Conservation (phyloP, 148 eudicot genomes). For the Nepenthes mirabilis region DNA sequence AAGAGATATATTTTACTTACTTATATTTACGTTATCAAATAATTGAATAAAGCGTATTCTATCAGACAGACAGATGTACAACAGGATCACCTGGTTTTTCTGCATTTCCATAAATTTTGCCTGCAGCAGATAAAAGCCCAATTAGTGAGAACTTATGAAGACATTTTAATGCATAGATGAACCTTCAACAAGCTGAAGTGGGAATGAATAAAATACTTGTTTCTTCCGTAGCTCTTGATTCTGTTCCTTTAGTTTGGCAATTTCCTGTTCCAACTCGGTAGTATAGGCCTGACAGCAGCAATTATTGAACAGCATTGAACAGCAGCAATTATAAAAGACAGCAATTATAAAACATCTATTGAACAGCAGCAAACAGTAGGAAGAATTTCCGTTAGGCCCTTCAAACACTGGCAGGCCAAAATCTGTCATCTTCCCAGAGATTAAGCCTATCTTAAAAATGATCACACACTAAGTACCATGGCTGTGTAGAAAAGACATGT, state of each 20-base stretch:
- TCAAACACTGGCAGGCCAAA: not conserved
- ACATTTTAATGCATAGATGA: not conserved
- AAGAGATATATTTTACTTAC: too few species aligned
- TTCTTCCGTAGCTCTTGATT: constrained; percentile 52
- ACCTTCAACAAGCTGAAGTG: not conserved
- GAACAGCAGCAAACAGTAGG: not conserved
- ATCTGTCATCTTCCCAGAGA: not conserved
- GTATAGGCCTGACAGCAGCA: constrained; percentile 55
- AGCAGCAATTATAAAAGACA: not conserved
- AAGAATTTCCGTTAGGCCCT: not conserved
- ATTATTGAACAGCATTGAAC: too few species aligned
- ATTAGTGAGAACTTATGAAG: not conserved
- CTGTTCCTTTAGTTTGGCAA: constrained; percentile 70
- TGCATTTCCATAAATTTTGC: constrained; percentile 64
- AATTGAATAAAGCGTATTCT: too few species aligned
- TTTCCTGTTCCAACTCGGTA: constrained; percentile 81
- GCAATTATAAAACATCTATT: not conserved
- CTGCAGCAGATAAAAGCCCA: constrained; percentile 29
- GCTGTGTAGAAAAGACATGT: too few species aligned
- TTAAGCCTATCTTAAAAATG: too few species aligned
- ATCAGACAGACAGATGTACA: too few species aligned
- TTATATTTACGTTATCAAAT: too few species aligned
- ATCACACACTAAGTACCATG: too few species aligned
- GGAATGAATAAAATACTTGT: constrained; percentile 28
- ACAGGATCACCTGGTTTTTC: constrained; percentile 61